A percentile compares a stretch with the other conserved stretches of the same genome.
Conservation (phyloP, 495 filamentous ascomycete species). For the Baudoinia panamericana region DNA sequence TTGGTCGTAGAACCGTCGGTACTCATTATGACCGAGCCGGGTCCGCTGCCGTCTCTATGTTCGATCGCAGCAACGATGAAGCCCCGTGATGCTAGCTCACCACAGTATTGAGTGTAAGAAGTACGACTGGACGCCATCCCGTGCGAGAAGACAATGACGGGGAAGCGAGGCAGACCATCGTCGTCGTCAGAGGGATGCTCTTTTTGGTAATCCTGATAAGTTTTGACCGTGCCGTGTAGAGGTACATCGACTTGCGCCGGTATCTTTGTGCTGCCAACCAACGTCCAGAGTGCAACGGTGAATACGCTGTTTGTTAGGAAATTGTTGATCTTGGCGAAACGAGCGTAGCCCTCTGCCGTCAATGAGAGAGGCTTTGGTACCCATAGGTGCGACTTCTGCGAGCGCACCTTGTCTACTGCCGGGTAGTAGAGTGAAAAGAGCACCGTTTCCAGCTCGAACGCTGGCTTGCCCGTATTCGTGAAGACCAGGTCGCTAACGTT, state of each 20-base stretch:
- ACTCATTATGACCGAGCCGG: conserved; percentile 33
- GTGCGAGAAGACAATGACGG: conserved; percentile 41
- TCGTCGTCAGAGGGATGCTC: conserved; percentile 16
- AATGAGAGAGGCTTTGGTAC: conserved; percentile 37
- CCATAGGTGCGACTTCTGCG: conserved; percentile 34
- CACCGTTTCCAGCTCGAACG: conserved; percentile 36
- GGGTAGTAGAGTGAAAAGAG: conserved; percentile 41
- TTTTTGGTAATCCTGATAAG: conserved; percentile 5
- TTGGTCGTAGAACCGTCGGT: conserved; percentile 21
- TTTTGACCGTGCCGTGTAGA: conserved; percentile 24
- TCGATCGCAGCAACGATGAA: conserved; percentile 40
- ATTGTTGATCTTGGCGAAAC: conserved; percentile 34
- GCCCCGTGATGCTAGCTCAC: conserved; percentile 40
- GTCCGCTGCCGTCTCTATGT: conserved; percentile 42
- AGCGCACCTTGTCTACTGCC: conserved; percentile 19
- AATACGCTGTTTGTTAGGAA: conserved; percentile 30
- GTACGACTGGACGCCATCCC: conserved; percentile 40
- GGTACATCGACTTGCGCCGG: conserved; percentile 34
- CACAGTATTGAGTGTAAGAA: conserved; percentile 41
- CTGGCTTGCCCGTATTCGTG: conserved; percentile 28
- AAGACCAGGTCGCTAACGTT: conserved; percentile 29
- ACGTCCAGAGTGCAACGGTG: conserved; percentile 25
- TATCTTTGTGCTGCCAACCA: conserved; percentile 34
- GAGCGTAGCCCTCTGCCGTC: conserved; percentile 38
- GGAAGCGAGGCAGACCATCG: conserved; percentile 22